A percentile compares a stretch with the other conserved stretches of the same genome.
phyloP scores from a whole-genome alignment of 2,329 filamentous ascomycete genomes.

The Dendrostoma leiphaemia region DNA sequence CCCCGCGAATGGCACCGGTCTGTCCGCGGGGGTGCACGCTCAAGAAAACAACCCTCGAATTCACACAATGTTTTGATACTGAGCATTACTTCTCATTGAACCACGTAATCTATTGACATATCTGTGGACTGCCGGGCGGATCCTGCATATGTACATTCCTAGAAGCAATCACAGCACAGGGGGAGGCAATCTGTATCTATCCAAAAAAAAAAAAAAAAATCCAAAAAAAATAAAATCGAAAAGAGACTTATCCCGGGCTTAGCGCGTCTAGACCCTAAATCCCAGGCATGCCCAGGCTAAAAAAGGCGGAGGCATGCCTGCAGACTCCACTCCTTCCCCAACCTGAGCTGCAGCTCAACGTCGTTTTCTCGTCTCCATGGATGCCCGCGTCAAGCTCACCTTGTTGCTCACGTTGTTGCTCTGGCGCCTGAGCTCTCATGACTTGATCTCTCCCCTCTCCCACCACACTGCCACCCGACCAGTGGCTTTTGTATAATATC shows the following conservation, averaged over 20 bases:
- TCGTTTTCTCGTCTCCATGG: background rate
- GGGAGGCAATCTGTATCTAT: too few relatives aligned
- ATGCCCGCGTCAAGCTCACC: slow-evolving; percentile 5
- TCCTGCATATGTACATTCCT: too few relatives aligned
- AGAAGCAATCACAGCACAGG: too few relatives aligned
- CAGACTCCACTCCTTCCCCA: background rate
- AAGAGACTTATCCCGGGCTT: background rate
- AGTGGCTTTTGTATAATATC: slow-evolving; percentile 15
- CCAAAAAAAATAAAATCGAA: too few relatives aligned
- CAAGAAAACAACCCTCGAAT: too few relatives aligned
- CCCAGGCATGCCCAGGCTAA: too few relatives aligned
- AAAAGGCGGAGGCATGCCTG: background rate
- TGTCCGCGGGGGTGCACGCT: background rate
- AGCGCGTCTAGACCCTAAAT: background rate
- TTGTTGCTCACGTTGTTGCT: slow-evolving; percentile 11
- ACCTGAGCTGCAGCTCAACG: background rate
- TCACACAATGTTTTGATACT: background rate
- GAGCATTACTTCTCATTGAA: too few relatives aligned
- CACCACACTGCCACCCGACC: slow-evolving; percentile 10
- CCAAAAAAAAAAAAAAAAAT: too few relatives aligned
- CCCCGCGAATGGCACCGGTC: background rate
- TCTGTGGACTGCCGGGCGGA: too few relatives aligned
- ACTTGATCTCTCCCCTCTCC: slow-evolving; percentile 1
- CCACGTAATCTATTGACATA: too few relatives aligned
- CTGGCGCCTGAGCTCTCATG: slow-evolving; percentile 1